Evolutionary conservation across 805 yeast species (phyloP).

Genomic region (Metschnikowia koreensis): DNA sequence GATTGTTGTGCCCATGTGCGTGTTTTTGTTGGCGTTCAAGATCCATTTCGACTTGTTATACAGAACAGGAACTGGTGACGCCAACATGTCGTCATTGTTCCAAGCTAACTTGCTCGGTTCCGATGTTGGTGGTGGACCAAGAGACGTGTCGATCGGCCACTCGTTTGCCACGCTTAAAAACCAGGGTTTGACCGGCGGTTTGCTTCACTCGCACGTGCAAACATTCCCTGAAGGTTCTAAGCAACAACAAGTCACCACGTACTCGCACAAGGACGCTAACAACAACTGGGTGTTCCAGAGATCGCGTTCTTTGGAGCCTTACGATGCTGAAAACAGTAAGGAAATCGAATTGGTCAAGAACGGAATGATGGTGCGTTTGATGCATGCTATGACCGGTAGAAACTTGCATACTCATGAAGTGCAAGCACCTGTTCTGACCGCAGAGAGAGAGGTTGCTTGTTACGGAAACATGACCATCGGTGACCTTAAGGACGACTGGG

Average conservation of each 20-base stretch:
- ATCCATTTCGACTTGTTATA: conserved; percentile 71
- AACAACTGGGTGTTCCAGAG: conserved; percentile 49
- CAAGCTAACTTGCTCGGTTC: conserved; percentile 75
- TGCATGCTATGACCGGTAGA: conserved; percentile 59
- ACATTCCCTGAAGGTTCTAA: conserved; percentile 47
- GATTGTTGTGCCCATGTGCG: conserved; percentile 58
- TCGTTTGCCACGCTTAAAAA: conserved; percentile 40
- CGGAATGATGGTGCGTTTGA: conserved; percentile 60
- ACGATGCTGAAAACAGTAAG: conserved; percentile 31
- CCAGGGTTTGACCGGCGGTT: conserved; percentile 45
- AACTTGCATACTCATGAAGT: conserved; percentile 73
- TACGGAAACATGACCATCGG: conserved; percentile 67
- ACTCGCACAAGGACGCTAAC: conserved; percentile 46
- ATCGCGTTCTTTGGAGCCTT: conserved; percentile 36
- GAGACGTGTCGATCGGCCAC: conserved; percentile 61
- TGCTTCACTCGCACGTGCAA: conserved; percentile 47
- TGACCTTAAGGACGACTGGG: conserved; percentile 76
- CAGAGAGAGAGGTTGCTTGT: conserved; percentile 64
- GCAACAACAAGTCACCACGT: conserved; percentile 49
- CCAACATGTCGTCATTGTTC: conserved; percentile 74
- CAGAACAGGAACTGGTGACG: conserved; percentile 80
- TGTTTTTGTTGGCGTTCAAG: conserved; percentile 67
- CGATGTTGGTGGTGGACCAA: conserved; percentile 63
- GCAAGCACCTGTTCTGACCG: conserved; percentile 57
- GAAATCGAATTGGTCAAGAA: conserved; percentile 45